Evolutionary conservation across 2,329 filamentous ascomycete genomes (phyloP).

Genomic region (Stachybotrys elegans): DNA sequence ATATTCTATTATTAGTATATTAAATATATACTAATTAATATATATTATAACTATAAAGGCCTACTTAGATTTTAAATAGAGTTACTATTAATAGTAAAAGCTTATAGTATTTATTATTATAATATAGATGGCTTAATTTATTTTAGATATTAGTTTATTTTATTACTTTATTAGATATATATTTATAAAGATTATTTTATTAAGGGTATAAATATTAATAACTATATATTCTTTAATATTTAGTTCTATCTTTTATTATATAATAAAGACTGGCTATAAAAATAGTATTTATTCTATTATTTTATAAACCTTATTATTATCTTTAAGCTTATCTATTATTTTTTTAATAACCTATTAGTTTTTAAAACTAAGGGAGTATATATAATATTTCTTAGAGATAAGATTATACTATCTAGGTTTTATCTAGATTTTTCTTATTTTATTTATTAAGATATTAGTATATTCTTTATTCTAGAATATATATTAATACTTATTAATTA

Average conservation of each 20-base stretch:
- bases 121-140: not conserved
- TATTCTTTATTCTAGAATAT: not conserved
- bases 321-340: no score
- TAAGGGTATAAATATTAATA: not conserved
- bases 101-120: not conserved
- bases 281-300: not conserved
- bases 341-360: no score
- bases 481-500: not conserved
- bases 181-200: not conserved
- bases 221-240: not conserved
- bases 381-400: no score
- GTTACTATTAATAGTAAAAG: not conserved
- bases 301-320: not conserved
- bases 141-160: not conserved
- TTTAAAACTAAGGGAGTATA: no score
- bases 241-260: not conserved
- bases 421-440: no score
- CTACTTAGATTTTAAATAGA: not conserved
- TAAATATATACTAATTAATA: not conserved
- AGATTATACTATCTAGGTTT: no score
- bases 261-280: not conserved
- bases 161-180: not conserved
- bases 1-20: not conserved
- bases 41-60: not conserved
- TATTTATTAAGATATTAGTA: not conserved